These are phyloP conservation scores for Cercospora sp. DNA, from an alignment of 2,329 filamentous ascomycete genomes.

Conservation along the genomic window DNA sequence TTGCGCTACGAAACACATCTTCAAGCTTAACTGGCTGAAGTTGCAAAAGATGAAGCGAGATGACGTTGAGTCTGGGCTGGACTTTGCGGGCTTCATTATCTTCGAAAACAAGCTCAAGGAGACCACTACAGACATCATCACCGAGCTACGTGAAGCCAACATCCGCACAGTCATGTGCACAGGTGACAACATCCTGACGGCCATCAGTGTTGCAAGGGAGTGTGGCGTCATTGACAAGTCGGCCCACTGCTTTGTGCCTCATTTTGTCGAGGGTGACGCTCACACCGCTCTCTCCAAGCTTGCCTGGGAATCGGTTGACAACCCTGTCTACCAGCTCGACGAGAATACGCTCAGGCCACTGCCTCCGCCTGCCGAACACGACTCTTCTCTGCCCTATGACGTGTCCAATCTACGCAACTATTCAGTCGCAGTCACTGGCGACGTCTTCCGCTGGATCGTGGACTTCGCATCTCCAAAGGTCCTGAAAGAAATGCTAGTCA, in stretches of 20 bases:
- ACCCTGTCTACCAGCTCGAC: slow-evolving; percentile 74
- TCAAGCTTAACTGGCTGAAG: slow-evolving; percentile 88
- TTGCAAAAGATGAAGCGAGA: slow-evolving; percentile 88
- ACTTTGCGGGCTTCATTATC: slow-evolving; percentile 94
- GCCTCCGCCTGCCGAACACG: slow-evolving; percentile 66
- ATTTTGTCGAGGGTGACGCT: slow-evolving; percentile 76
- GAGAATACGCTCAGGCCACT: slow-evolving; percentile 77
- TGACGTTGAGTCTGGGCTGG: slow-evolving; percentile 78
- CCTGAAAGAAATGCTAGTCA: slow-evolving; percentile 82
- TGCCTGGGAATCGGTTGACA: slow-evolving; percentile 93
- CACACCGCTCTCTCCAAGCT: slow-evolving; percentile 72
- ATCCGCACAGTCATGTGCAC: slow-evolving; percentile 96
- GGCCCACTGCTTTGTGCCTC: slow-evolving; percentile 89
- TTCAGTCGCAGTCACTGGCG: slow-evolving; percentile 83
- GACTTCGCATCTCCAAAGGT: slow-evolving; percentile 84
- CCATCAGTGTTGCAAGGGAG: slow-evolving; percentile 91
- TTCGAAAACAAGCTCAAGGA: slow-evolving; percentile 99
- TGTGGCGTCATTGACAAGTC: slow-evolving; percentile 78
- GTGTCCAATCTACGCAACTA: slow-evolving; percentile 81
- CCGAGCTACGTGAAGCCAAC: slow-evolving; percentile 77
- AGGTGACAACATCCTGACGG: slow-evolving; percentile 95
- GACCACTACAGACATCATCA: slow-evolving; percentile 75
- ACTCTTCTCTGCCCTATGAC: slow-evolving; percentile 83
- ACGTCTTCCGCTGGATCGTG: slow-evolving; percentile 94
- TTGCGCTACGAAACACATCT: slow-evolving; percentile 84